Evolutionary conservation across 306 rosid genomes (phyloP), one percentile per base, ranked within the genome.

Genomic region (Rubus idaeus): DNA sequence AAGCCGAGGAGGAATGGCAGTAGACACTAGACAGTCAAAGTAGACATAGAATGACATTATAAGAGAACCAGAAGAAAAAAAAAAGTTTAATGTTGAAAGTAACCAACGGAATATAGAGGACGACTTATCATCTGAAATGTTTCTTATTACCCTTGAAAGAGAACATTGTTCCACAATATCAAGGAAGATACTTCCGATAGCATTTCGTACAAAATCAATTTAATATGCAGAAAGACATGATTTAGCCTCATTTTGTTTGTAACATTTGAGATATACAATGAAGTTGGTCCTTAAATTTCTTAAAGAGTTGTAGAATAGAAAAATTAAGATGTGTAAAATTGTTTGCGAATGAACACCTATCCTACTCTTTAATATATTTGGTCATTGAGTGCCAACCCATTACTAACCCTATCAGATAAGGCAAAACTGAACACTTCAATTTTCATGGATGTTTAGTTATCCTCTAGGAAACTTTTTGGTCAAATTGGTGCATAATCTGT

Each of bases 401-500:
- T 20, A 52, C 8, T 52, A 3, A 5, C 57, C 35, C 35, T 16
- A 52, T 52, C 57, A 17, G 8, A 52, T 52, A 52, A 52, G 21
- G 57, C 5, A 55, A 20, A n/a, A 55, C 12, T n/a, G 61, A 7
- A 55, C 61, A n/a, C 30, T 55, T 55, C 39, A 58, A 58, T 20
- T 10, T 58, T 10, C 64, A 21, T 58, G 64, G 39, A 58, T 58
- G 65, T 60, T 60, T 60, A 60, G 65, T 26, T 10, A 10, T 60
- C 18, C 8, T 10, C 6, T 11, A 60, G 5, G 40, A 10, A 11
- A 6, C 10, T 26, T 5, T 60, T 26, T 9, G 6, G 65, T 10
- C 65, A 60, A 60, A 23, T 60, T 58, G 37, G 65, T 60, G 37
- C 65, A 60, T 60, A 60, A 23, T 20, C 64, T 56, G 35, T 20